Evolutionary conservation across 106 monocot genomes (phyloP).

Genomic region (Xerophyta viscosa): DNA sequence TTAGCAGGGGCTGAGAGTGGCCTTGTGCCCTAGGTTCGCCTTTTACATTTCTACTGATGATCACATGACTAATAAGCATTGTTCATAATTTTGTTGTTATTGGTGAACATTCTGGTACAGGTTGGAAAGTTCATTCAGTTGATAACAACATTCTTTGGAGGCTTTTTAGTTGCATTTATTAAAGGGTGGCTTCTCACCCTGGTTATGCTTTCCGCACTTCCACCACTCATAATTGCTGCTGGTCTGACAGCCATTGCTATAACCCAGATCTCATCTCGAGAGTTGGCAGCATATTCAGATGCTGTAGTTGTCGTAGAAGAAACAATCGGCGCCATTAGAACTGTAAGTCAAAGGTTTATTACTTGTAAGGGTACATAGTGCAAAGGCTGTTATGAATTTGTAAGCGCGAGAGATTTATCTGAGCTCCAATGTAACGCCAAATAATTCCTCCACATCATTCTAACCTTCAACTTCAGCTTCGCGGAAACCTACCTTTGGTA

Average conservation of each 20-base stretch:
- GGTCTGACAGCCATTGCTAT: slow-evolving; percentile 30
- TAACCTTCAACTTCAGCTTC: too few species aligned
- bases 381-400: too few species aligned
- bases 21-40: too few species aligned
- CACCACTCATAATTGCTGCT: slow-evolving; percentile 31
- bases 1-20: too few species aligned
- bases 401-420: too few species aligned
- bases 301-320: slow-evolving; percentile 42
- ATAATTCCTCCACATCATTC: too few species aligned
- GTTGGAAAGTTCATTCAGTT: slow-evolving; percentile 52
- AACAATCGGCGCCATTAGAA: slow-evolving; percentile 44
- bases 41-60: too few species aligned
- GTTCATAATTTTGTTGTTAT: neutral
- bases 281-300: slow-evolving; percentile 40
- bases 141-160: slow-evolving; percentile 36
- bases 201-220: slow-evolving; percentile 36
- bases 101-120: slow-evolving; percentile 7
- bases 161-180: slow-evolving; percentile 38
- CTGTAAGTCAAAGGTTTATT: too few species aligned
- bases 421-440: too few species aligned
- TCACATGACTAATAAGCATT: too few species aligned
- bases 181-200: slow-evolving; percentile 54
- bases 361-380: too few species aligned
- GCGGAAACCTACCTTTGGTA: too few species aligned
- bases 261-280: slow-evolving; percentile 37